Evolutionary conservation across 2,329 filamentous ascomycete species (phyloP), one percentile per base, ranked within the genome.

Genomic region (Ophiocordyceps australis): DNA sequence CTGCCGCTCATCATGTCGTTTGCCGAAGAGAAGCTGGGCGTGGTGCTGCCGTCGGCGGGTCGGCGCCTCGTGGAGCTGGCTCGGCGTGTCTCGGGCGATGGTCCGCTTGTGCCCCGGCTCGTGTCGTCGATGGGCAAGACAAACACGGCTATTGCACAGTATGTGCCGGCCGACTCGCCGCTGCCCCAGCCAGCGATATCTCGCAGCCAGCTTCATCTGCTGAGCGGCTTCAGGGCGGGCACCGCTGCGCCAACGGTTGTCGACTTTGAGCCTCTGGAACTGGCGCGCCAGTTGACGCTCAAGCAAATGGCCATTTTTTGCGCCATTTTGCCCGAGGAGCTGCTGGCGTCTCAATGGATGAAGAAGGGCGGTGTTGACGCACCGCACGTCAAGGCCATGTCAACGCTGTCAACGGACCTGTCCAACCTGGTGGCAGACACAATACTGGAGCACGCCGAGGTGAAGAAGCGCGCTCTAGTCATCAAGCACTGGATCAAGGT

Each of bases 401-500:
- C 85, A 2, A 74, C 77, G 1, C 59, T 98, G 21, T 92, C 86
- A 4, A 98, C 83, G 0, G 85, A 94, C 35, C 58, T 98, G 12
- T 83, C 86, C 5, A 89, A 94, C 42, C 58, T 95, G 20, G 89
- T 98, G 9, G 79, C 82, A 1, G 86, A 95, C 45, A 91, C 80
- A 0, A 92, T 98, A 38, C 65, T 98, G 10, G 72, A 80, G 29
- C 66, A 82, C 30, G 66, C 79, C n/a, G 89, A 95, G 45, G 73
- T 77, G 15, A 95, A 95, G 65, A 92, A 86, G 57, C 72, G 89
- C 15, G 86, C 89, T 1, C 57, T 67, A 2, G 70, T 83, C 27
- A 89, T 98, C 55, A 95, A 98, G 57, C 85, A 95, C 39, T 98
- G 89, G 89, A 80, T 94, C 46, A 98, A 95, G 59, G 74, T 95